Evolutionary conservation across 352 stramenopile species (phyloP).

Genomic region (Plasmopara viticola): DNA sequence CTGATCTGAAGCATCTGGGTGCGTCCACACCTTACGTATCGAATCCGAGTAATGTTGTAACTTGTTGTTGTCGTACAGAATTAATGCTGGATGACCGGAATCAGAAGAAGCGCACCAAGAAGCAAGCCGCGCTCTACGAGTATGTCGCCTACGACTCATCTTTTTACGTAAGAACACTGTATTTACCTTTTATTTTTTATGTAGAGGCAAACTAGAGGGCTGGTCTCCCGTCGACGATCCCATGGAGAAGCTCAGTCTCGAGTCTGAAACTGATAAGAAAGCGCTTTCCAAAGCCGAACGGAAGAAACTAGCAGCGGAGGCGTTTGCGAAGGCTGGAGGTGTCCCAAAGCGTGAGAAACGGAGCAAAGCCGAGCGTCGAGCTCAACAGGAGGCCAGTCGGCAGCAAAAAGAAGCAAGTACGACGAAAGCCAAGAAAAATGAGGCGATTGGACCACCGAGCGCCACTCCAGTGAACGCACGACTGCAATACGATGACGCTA

Average conservation of each 20-base stretch:
- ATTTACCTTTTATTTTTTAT: conserved; percentile 9
- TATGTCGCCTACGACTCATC: conserved; percentile 1
- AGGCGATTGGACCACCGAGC: conserved; percentile 12
- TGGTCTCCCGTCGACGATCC: conserved; percentile 48
- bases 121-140: conserved; percentile 31
- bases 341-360: conserved; percentile 76
- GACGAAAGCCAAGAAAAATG: conserved; percentile 37
- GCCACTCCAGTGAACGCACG: conserved; percentile 38
- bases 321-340: conserved; percentile 44
- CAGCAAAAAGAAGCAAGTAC: conserved; percentile 49
- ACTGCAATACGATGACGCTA: conserved; percentile 75
- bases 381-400: conserved; percentile 88
- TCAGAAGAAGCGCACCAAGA: conserved; percentile 23
- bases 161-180: background rate
- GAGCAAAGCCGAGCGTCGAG: conserved; percentile 89
- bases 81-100: conserved; percentile 29
- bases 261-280: conserved; percentile 26
- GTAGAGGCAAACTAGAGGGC: conserved; percentile 47
- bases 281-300: conserved; percentile 55
- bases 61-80: conserved; percentile 8
- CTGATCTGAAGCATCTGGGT: conserved; percentile 47
- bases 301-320: conserved; percentile 66
- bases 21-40: background rate
- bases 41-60: background rate
- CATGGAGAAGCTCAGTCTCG: conserved; percentile 56